These are phyloP conservation scores for Penicillium diatomitis DNA, from an alignment of 495 filamentous ascomycete genomes.

Conservation along the genomic window DNA sequence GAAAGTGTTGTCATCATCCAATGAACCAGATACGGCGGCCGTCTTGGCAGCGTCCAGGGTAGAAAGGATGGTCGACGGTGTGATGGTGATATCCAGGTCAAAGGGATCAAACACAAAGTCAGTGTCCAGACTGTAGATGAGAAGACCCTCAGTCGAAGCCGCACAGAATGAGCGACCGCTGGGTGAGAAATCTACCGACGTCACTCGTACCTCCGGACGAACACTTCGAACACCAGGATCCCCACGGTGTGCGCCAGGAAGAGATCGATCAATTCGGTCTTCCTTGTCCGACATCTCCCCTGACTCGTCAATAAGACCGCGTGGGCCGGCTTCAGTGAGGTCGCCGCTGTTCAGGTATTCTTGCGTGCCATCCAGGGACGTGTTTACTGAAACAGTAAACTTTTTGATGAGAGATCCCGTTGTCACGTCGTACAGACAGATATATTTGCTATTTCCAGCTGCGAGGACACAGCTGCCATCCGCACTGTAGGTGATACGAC, in stretches of 20 bases:
- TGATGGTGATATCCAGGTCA: constrained; percentile 88
- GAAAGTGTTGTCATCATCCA: constrained; percentile 57
- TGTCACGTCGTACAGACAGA: constrained; percentile 85
- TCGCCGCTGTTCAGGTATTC: constrained; percentile 89
- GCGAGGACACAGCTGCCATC: constrained; percentile 87
- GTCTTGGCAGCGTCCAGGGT: constrained; percentile 49
- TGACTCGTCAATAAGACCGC: constrained; percentile 70
- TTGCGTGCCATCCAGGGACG: constrained; percentile 89
- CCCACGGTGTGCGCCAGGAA: constrained; percentile 83
- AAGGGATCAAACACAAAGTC: constrained; percentile 81
- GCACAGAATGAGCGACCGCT: constrained; percentile 87
- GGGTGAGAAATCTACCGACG: constrained; percentile 76
- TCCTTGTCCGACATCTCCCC: constrained; percentile 86
- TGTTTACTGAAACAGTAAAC: constrained; percentile 86
- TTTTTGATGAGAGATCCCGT: constrained; percentile 89
- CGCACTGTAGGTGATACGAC: constrained; percentile 76
- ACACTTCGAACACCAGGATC: constrained; percentile 69
- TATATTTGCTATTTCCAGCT: constrained; percentile 92
- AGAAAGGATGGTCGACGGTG: constrained; percentile 67
- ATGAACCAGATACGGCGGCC: constrained; percentile 18
- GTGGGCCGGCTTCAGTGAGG: constrained; percentile 83
- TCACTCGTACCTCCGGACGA: constrained; percentile 77
- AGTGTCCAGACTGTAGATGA: constrained; percentile 84
- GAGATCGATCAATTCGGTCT: constrained; percentile 67
- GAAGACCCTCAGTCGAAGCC: constrained; percentile 84